A percentile compares a stretch with the other conserved stretches of the same genome.
phyloP scores from a whole-genome alignment of 257 asterid species.

The Fraxinus quadrangulata region DNA sequence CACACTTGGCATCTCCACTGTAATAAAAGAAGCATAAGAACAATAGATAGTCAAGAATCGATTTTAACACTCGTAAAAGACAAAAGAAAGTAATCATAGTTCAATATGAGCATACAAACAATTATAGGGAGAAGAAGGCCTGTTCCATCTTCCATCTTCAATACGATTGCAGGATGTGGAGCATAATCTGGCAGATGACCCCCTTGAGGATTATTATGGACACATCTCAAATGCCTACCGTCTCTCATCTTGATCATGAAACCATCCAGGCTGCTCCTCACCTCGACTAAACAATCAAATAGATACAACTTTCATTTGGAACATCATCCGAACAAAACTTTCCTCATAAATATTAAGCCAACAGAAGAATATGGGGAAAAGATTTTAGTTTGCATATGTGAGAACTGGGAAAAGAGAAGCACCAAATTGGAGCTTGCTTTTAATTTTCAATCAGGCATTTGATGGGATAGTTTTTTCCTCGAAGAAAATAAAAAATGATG shows the following conservation, averaged over 20 bases:
- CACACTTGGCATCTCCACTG: constrained; percentile 99
- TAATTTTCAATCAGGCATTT: background rate
- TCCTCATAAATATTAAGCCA: background rate
- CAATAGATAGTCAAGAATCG: background rate
- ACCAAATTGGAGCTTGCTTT: background rate
- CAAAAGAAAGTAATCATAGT: constrained; percentile 13
- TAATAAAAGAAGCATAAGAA: constrained; percentile 17
- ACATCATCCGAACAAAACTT: background rate
- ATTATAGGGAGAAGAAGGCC: constrained; percentile 36
- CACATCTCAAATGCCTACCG: constrained; percentile 47
- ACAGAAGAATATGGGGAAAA: background rate
- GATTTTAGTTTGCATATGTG: background rate
- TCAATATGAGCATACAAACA: constrained; percentile 60
- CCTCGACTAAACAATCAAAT: constrained; percentile 6
- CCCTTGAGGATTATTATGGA: constrained; percentile 51
- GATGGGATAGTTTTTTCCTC: background rate
- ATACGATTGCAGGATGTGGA: constrained; percentile 58
- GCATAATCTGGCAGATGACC: constrained; percentile 53
- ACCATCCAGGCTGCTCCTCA: background rate
- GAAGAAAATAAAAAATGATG: background rate
- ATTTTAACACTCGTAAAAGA: background rate
- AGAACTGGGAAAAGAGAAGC: background rate
- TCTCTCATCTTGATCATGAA: constrained; percentile 66
- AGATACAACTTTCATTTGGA: background rate
- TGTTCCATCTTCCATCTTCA: constrained; percentile 55